phyloP scores from a whole-genome alignment of 1,139 yeast genomes.

The Magnusiomyces suaveolens region DNA sequence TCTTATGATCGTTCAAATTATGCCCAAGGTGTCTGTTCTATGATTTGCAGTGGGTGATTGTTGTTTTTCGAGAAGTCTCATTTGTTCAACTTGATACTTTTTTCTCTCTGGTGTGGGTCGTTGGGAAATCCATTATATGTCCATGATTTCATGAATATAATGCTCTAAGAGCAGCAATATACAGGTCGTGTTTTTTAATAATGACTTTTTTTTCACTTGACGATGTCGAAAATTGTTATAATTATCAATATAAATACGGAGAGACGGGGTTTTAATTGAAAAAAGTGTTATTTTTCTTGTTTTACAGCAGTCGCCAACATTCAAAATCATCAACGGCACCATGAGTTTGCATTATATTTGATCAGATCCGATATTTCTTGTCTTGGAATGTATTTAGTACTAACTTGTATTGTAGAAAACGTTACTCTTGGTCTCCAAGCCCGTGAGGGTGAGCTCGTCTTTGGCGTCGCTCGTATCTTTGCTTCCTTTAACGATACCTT shows the following conservation, averaged over 20 bases:
- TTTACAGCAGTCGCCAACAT: too few species aligned
- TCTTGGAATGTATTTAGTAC: too few species aligned
- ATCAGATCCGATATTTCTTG: too few species aligned
- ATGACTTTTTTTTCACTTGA: too few species aligned
- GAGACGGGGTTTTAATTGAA: too few species aligned
- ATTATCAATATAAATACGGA: too few species aligned
- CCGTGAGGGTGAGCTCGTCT: slow-evolving; percentile 96
- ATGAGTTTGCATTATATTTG: too few species aligned
- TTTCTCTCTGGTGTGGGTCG: background rate
- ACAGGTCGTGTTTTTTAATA: background rate
- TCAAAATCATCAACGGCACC: too few species aligned
- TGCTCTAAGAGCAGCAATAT: background rate
- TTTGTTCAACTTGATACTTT: background rate
- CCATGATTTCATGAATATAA: background rate
- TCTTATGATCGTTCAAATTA: slow-evolving; percentile 15
- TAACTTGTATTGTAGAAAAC: slow-evolving; percentile 38
- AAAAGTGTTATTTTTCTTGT: too few species aligned
- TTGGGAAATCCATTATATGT: background rate
- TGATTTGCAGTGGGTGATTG: slow-evolving; percentile 1
- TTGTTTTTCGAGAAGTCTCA: background rate
- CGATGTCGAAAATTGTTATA: too few species aligned
- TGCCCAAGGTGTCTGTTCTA: background rate
- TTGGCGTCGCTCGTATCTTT: slow-evolving; percentile 99
- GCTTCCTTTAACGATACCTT: slow-evolving; percentile 99
- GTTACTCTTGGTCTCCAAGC: slow-evolving; percentile 74